These are phyloP conservation scores for Botrytis cinerea DNA, from an alignment of 2,329 filamentous ascomycete genomes.

Conservation along the genomic window DNA sequence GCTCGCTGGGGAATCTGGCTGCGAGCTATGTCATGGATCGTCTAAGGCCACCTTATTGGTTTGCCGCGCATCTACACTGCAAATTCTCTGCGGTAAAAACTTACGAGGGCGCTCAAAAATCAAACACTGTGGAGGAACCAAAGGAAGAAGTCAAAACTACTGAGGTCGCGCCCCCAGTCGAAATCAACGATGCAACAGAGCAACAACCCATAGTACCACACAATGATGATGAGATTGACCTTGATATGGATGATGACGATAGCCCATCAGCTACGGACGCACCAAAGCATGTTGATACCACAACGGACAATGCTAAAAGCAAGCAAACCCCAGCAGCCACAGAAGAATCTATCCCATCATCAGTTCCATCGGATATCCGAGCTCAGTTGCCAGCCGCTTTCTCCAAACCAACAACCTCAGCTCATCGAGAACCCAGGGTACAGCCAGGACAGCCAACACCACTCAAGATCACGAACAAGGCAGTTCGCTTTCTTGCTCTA, in stretches of 20 bases:
- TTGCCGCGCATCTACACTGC: slow-evolving; percentile 88
- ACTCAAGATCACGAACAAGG: slow-evolving; percentile 71
- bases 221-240: slow-evolving; percentile 72
- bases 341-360: slow-evolving; percentile 27
- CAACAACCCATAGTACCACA: slow-evolving; percentile 27
- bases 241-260: slow-evolving; percentile 62
- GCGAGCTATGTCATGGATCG: slow-evolving; percentile 79
- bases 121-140: slow-evolving; percentile 26
- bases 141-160: slow-evolving; percentile 20
- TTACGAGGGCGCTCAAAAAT: slow-evolving; percentile 45
- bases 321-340: slow-evolving; percentile 34
- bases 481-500: slow-evolving; percentile 81
- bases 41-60: slow-evolving; percentile 84
- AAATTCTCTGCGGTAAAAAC: slow-evolving; percentile 73
- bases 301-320: slow-evolving; percentile 52
- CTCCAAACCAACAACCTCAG: slow-evolving; percentile 45
- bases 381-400: slow-evolving; percentile 79
- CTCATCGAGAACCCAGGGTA: slow-evolving; percentile 25
- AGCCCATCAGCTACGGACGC: slow-evolving; percentile 13
- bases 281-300: slow-evolving; percentile 54
- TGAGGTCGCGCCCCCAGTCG: background rate
- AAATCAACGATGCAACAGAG: background rate
- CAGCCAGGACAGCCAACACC: slow-evolving; percentile 66
- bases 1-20: slow-evolving; percentile 76
- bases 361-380: slow-evolving; percentile 64